Evolutionary conservation across 768 basidiomycete genomes (phyloP), one percentile per base, ranked within the genome.

Genomic region (Hortiboletus flavorubellus): DNA sequence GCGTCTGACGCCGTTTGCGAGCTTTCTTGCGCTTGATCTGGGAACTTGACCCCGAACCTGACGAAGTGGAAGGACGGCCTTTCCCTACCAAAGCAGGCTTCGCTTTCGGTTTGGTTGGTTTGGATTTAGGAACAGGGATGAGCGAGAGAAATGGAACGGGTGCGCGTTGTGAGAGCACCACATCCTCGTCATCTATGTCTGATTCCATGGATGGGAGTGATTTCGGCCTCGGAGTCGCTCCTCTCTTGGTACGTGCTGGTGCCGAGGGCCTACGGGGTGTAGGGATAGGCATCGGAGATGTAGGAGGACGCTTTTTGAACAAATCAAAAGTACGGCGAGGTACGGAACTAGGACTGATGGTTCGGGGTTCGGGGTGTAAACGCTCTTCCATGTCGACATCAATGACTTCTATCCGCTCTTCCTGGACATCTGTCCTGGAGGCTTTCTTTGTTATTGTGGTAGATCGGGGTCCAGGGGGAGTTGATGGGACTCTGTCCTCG

Each of bases 241-340:
- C 64, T 38, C 72, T 61, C 35, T 71, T 67, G n/a, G 69, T 68
- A n/a, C 85, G 80, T 10, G 73, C 73, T 1, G 86, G 89, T 4
- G 86, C 83, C 0, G 73, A 75, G 0, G 81, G 81, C 63, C 79
- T 81, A 7, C 79, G 77, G 1, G 86, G 84, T 2, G 76, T 71
- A 10, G 70, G 68, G 8, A 65, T 56, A 12, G 84, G 85, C 62
- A 91, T 70, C 1, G 89, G 89, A 2, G 86, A 89, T 21, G 74
- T 76, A 0, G 87, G 87, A 1, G 76, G 78, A 1, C 89, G 84
- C 56, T 76, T 82, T 39, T 80, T 76, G 60, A 89, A 85, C 5
- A 81, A 29, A 61, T 78, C 73, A 40, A 64, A 61, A 6, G 63
- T 56, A 9, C 51, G 66, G 33, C 59, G 55, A 23, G 62, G 59